phyloP scores from a whole-genome alignment of 2,329 filamentous ascomycete genomes.

The Fusarium beomiforme region DNA sequence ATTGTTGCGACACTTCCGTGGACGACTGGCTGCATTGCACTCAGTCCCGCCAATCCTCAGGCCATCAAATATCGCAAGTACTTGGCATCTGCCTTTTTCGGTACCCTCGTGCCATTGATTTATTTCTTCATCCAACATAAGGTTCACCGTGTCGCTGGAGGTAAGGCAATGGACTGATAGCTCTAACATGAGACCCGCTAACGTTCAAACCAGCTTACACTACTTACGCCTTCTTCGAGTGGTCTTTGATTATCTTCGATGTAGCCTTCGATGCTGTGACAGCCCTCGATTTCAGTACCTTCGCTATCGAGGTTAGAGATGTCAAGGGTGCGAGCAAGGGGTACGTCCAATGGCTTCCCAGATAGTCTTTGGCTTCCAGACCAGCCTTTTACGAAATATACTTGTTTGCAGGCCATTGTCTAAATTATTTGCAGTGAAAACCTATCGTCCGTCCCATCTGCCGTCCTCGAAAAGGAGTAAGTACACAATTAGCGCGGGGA shows the following conservation, averaged over 20 bases:
- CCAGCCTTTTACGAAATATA: slow-evolving; percentile 45
- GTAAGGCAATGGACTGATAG: slow-evolving; percentile 61
- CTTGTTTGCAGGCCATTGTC: slow-evolving; percentile 46
- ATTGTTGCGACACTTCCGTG: slow-evolving; percentile 93
- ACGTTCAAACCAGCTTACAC: slow-evolving; percentile 78
- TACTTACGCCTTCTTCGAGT: slow-evolving; percentile 97
- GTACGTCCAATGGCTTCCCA: slow-evolving; percentile 98
- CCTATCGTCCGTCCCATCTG: slow-evolving; percentile 57
- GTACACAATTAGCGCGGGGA: slow-evolving; percentile 46
- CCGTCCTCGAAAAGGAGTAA: slow-evolving; percentile 78
- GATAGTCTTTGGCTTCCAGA: slow-evolving; percentile 64
- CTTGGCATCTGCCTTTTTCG: slow-evolving; percentile 86
- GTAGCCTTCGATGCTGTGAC: slow-evolving; percentile 97
- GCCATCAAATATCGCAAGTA: slow-evolving; percentile 92
- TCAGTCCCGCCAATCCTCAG: slow-evolving; percentile 84
- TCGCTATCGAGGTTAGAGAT: slow-evolving; percentile 90
- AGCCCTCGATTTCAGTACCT: slow-evolving; percentile 86
- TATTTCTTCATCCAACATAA: slow-evolving; percentile 99
- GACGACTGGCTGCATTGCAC: slow-evolving; percentile 88
- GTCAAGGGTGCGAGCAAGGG: slow-evolving; percentile 92
- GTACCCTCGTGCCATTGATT: slow-evolving; percentile 86
- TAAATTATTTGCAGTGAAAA: slow-evolving; percentile 60
- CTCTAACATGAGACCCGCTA: slow-evolving; percentile 17
- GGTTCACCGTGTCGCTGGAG: slow-evolving; percentile 91
- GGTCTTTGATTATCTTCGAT: slow-evolving; percentile 93